Evolutionary conservation across 2,329 filamentous ascomycete genomes (phyloP).

Genomic region (Arachnomyces sp.): DNA sequence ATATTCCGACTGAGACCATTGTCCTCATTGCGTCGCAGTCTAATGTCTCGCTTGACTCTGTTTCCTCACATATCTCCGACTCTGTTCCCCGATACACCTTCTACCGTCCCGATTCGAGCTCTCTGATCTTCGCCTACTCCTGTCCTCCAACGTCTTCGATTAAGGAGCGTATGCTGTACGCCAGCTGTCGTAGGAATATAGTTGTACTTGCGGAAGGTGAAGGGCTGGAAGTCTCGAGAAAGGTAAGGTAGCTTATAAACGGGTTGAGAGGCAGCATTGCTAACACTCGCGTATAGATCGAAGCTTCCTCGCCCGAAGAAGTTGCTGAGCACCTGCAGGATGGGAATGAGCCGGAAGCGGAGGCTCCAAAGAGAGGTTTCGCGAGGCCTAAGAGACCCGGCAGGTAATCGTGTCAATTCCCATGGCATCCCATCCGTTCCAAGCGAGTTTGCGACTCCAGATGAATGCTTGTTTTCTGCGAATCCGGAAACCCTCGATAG

Average conservation of each 20-base stretch:
- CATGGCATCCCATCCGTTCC: background rate
- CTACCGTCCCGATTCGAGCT: slow-evolving; percentile 42
- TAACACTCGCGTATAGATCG: slow-evolving; percentile 36
- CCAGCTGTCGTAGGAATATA: slow-evolving; percentile 49
- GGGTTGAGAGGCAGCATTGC: no score
- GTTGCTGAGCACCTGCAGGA: slow-evolving; percentile 45
- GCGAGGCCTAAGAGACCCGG: slow-evolving; percentile 57
- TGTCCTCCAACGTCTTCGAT: slow-evolving; percentile 54
- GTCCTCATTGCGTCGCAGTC: slow-evolving; percentile 40
- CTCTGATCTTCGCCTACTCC: slow-evolving; percentile 55
- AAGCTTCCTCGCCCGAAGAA: slow-evolving; percentile 52
- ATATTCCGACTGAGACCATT: slow-evolving; percentile 45
- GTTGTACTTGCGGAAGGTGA: slow-evolving; percentile 46
- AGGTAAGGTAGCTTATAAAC: slow-evolving; percentile 28
- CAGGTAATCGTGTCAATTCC: slow-evolving; percentile 22
- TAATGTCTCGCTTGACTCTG: slow-evolving; percentile 34
- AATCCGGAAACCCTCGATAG: no score
- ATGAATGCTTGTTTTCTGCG: no score
- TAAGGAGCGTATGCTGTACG: slow-evolving; percentile 59
- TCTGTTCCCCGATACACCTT: slow-evolving; percentile 53
- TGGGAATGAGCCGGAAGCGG: slow-evolving; percentile 43
- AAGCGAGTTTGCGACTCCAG: no score
- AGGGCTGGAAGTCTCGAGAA: slow-evolving; percentile 51
- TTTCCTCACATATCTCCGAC: slow-evolving; percentile 42
- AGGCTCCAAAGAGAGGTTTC: slow-evolving; percentile 45